A percentile compares a stretch with the other conserved stretches of the same genome.
Conservation (phyloP, 495 filamentous ascomycete genomes). For the Lasiosphaeris hirsuta region DNA sequence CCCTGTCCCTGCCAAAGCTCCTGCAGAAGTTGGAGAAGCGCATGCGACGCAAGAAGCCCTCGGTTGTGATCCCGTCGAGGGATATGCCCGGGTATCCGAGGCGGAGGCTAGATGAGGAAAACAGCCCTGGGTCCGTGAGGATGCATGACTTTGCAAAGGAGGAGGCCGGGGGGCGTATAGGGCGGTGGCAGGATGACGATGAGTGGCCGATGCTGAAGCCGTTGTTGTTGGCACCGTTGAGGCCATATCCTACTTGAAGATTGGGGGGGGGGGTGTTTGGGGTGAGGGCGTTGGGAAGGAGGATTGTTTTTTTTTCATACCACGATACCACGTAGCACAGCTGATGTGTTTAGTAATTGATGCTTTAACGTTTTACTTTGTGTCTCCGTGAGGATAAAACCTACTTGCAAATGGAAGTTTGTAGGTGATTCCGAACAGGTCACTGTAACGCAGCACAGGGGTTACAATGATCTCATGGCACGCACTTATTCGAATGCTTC, state of each 20-base stretch:
- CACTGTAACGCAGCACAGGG: no score
- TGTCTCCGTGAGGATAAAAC: not conserved
- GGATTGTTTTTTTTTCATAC: not conserved
- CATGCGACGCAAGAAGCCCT: not conserved
- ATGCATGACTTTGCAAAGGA: conserved; percentile 3
- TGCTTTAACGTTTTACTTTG: not conserved
- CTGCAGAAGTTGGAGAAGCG: conserved; percentile 5
- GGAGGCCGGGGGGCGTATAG: not conserved
- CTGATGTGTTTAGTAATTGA: not conserved
- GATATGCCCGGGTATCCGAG: not conserved
- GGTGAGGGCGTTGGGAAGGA: not conserved
- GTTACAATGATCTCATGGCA: no score
- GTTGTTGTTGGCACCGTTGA: not conserved
- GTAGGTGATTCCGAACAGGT: no score
- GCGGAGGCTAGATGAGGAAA: not conserved
- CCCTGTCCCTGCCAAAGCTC: conserved; percentile 9
- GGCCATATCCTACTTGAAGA: not conserved
- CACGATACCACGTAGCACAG: not conserved
- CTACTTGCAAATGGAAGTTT: not conserved
- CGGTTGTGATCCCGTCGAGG: not conserved
- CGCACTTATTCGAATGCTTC: not conserved
- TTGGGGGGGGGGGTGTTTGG: not conserved
- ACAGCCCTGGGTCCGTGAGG: not conserved
- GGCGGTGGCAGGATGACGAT: conserved; percentile 1
- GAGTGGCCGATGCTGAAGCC: conserved; percentile 13